These are phyloP conservation scores for Trichoderma sp. DNA, from an alignment of 2,329 filamentous ascomycete species.

Conservation along the genomic window DNA sequence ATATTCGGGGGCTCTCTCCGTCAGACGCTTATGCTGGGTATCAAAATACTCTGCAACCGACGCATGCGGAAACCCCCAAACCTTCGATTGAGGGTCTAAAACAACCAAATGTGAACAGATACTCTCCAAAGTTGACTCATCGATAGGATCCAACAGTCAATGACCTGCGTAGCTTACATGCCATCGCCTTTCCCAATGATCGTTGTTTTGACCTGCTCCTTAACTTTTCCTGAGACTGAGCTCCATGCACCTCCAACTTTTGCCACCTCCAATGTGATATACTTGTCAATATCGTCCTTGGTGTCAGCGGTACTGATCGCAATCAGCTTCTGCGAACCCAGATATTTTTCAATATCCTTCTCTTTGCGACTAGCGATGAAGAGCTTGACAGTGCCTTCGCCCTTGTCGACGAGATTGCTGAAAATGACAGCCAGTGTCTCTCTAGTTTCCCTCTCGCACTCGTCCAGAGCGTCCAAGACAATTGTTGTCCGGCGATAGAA, in stretches of 20 bases:
- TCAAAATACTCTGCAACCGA: constrained; percentile 18
- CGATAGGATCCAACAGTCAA: neutral
- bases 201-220: neutral
- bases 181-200: neutral
- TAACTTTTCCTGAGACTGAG: neutral
- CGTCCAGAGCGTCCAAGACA: constrained; percentile 3
- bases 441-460: neutral
- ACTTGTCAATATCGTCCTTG: neutral
- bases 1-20: neutral
- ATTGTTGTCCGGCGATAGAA: neutral
- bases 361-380: constrained; percentile 13
- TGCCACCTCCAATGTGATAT: neutral
- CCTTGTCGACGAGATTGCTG: neutral
- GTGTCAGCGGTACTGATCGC: neutral
- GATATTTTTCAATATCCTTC: neutral
- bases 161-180: constrained; percentile 6
- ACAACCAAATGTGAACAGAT: constrained; percentile 8
- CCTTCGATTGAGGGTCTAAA: neutral
- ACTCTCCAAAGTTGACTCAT: neutral
- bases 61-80: constrained; percentile 7
- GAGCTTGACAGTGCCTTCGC: neutral
- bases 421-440: neutral
- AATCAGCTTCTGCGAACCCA: neutral
- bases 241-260: neutral
- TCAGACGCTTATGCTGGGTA: neutral